A percentile compares a stretch with the other conserved stretches of the same genome.
Conservation (phyloP, 225 moss, liverwort and hornwort genomes). For the Takakia lepidozioides region DNA sequence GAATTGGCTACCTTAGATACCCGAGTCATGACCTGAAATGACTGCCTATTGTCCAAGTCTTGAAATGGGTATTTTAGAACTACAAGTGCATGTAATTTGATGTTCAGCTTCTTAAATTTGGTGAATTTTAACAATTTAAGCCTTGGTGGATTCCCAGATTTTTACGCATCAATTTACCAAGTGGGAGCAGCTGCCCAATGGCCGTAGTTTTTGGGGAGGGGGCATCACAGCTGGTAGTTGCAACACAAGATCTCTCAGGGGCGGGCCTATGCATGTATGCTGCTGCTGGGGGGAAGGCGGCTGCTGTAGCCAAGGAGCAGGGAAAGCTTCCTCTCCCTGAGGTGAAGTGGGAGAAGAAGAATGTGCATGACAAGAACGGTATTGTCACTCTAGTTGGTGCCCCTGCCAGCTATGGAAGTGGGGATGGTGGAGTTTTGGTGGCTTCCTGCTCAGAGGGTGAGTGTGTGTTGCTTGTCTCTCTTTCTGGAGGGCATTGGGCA, state of each 20-base stretch:
- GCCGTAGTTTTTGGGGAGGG: conserved; percentile 88
- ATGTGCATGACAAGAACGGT: conserved; percentile 64
- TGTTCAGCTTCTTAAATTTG: no score
- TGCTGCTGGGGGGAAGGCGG: conserved; percentile 70
- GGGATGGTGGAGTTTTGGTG: conserved; percentile 68
- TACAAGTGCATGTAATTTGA: no score
- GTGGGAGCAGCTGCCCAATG: conserved; percentile 68
- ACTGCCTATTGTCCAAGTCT: no score
- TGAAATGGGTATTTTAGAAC: no score
- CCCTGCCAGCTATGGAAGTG: conserved; percentile 70
- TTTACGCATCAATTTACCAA: conserved; percentile 83
- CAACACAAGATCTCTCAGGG: conserved; percentile 73
- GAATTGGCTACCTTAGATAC: no score
- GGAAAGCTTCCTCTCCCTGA: conserved; percentile 89
- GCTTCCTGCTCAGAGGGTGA: conserved; percentile 88
- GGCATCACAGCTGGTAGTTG: conserved; percentile 80
- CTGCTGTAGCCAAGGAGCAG: conserved; percentile 86
- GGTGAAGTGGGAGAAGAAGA: conserved; percentile 86
- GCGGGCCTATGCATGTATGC: conserved; percentile 92
- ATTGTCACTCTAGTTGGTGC: conserved; percentile 70
- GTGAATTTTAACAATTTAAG: no score
- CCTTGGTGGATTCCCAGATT: no score
- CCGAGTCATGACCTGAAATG: no score
- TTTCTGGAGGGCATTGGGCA: no score
- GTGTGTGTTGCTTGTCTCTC: no score